Evolutionary conservation across 2,329 filamentous ascomycete species (phyloP).

Genomic region (Pseudogymnoascus sp.): DNA sequence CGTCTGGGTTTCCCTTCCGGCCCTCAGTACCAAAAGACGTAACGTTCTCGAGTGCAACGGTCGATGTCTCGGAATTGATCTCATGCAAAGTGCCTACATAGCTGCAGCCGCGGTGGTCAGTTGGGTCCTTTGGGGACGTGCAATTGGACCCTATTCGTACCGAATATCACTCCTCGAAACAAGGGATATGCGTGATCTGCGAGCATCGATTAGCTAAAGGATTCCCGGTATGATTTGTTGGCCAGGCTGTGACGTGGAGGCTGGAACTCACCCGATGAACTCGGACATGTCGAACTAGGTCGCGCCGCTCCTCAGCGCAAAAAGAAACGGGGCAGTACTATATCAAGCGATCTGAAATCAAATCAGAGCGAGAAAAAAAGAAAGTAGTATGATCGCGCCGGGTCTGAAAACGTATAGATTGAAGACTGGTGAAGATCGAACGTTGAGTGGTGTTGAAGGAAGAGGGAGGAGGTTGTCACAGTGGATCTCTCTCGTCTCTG

Average conservation of each 20-base stretch:
- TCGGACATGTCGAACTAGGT: conserved; percentile 45
- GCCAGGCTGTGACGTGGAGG: conserved; percentile 14
- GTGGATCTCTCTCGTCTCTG: background rate
- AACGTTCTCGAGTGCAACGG: conserved; percentile 95
- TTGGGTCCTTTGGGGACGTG: background rate
- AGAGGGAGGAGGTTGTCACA: background rate
- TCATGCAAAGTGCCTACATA: conserved; percentile 95
- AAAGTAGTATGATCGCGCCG: background rate
- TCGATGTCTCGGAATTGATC: conserved; percentile 96
- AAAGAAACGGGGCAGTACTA: background rate
- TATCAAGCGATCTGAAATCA: conserved; percentile 10
- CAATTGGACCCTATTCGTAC: conserved; percentile 45
- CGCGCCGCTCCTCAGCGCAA: conserved; percentile 9
- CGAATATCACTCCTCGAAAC: conserved; percentile 97
- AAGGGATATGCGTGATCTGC: conserved; percentile 85
- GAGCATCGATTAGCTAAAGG: conserved; percentile 23
- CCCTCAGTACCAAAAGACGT: conserved; percentile 91
- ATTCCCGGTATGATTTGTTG: conserved; percentile 14
- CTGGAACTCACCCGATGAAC: conserved; percentile 50
- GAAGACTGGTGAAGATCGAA: conserved; percentile 4
- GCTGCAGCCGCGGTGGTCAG: conserved; percentile 43
- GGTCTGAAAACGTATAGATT: background rate
- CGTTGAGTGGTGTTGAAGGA: conserved; percentile 4
- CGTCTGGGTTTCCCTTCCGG: conserved; percentile 67
- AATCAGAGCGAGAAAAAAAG: conserved; percentile 8